phyloP scores from a whole-genome alignment of 306 rosid genomes.

The Heteromeles arbutifolia region DNA sequence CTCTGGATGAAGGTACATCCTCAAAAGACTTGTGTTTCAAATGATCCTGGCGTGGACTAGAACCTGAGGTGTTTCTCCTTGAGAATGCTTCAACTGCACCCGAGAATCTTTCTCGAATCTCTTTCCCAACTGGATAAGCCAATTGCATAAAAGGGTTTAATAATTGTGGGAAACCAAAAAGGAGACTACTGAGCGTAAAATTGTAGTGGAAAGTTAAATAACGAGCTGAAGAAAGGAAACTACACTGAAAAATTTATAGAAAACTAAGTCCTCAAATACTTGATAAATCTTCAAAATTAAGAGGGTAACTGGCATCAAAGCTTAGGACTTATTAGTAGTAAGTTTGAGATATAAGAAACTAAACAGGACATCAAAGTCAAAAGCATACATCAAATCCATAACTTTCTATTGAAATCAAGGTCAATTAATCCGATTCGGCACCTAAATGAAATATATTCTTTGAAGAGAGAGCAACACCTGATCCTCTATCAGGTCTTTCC shows the following conservation, averaged over 20 bases:
- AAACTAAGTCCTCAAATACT: not conserved
- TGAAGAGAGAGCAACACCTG: slow-evolving; percentile 48
- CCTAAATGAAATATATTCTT: slow-evolving; percentile 8
- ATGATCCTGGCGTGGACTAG: slow-evolving; percentile 66
- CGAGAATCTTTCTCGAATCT: slow-evolving; percentile 73
- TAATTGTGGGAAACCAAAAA: not conserved
- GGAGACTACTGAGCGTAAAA: not conserved
- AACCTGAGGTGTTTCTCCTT: slow-evolving; percentile 48
- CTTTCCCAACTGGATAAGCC: slow-evolving; percentile 66
- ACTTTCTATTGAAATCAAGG: not conserved
- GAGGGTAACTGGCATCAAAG: not conserved
- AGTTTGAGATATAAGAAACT: not conserved
- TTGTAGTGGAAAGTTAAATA: not conserved
- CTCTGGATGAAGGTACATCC: slow-evolving; percentile 44
- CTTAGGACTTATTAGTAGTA: not conserved
- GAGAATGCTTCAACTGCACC: slow-evolving; percentile 84
- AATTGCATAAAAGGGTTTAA: slow-evolving; percentile 25
- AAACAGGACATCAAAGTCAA: not conserved
- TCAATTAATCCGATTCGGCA: not conserved
- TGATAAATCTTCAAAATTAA: not conserved
- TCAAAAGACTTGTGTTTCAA: slow-evolving; percentile 57
- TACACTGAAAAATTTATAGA: not conserved
- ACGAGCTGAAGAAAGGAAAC: not conserved
- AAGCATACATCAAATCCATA: not conserved
- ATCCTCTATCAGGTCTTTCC: slow-evolving; percentile 62